Percentiles rank a stretch among this genome's conserved stretches.
Conservation (phyloP, 2,329 filamentous ascomycete genomes). For the Zymoseptoria crescenta region DNA sequence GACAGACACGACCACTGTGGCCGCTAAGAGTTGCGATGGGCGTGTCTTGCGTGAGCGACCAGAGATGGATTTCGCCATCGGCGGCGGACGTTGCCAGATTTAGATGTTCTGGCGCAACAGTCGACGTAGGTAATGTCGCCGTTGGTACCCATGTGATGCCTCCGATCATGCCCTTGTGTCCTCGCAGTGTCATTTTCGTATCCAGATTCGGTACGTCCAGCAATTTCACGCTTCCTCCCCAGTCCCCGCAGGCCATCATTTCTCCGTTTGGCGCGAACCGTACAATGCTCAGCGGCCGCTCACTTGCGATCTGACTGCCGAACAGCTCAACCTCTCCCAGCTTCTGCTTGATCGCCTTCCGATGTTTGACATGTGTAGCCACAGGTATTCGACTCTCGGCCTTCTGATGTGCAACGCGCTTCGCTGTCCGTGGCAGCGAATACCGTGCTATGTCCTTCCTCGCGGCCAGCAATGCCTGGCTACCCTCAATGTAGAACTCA, state of each 20-base stretch:
- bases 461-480: constrained; percentile 63
- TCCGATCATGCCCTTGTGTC: constrained; percentile 82
- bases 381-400: constrained; percentile 75
- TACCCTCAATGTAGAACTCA: constrained; percentile 89
- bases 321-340: constrained; percentile 80
- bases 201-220: constrained; percentile 76
- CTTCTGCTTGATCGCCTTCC: constrained; percentile 79
- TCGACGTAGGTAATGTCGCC: constrained; percentile 63
- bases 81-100: constrained; percentile 88
- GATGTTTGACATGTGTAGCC: constrained; percentile 83
- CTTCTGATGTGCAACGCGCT: constrained; percentile 68
- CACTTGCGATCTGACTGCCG: constrained; percentile 85
- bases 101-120: constrained; percentile 59
- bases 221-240: constrained; percentile 82
- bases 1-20: constrained; percentile 78
- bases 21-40: constrained; percentile 75
- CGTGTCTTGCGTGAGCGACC: constrained; percentile 80
- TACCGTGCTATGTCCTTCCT: constrained; percentile 73
- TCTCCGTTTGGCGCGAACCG: constrained; percentile 81
- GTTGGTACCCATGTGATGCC: constrained; percentile 86
- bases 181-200: constrained; percentile 66
- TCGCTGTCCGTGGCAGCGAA: constrained; percentile 74
- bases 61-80: constrained; percentile 80
- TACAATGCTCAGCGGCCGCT: constrained; percentile 84
- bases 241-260: constrained; percentile 81